Conservation (phyloP, 169 alveolate species). For the Plasmodium berghei region DNA sequence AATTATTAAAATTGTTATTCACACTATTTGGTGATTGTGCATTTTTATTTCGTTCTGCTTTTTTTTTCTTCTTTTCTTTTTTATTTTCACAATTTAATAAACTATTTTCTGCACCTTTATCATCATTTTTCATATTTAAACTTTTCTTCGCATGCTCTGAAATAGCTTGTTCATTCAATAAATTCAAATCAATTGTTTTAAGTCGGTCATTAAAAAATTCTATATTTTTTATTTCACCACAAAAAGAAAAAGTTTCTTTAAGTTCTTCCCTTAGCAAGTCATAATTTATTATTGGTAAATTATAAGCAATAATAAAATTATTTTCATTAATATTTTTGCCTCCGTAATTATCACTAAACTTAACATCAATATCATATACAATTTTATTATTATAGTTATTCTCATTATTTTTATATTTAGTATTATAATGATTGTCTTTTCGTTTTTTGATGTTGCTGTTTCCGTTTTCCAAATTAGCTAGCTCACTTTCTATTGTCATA, state of each 20-base stretch:
- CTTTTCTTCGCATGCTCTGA: neutral
- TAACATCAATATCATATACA: conserved; percentile 60
- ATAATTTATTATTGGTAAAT: conserved; percentile 54
- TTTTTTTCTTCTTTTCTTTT: neutral
- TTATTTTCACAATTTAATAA: neutral
- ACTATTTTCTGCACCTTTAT: neutral
- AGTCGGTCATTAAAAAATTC: conserved; percentile 65
- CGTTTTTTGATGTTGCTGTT: neutral
- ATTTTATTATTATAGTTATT: conserved; percentile 13
- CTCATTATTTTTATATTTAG: conserved; percentile 5
- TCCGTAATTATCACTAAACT: conserved; percentile 1
- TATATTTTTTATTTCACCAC: conserved; percentile 47
- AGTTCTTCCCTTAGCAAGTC: conserved; percentile 37
- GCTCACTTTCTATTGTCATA: neutral
- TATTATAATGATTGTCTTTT: neutral
- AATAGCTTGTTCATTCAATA: conserved; percentile 22
- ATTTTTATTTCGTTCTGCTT: neutral
- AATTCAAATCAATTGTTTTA: conserved; percentile 59
- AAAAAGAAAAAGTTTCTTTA: conserved; percentile 59
- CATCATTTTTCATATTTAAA: neutral
- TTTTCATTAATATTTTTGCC: conserved; percentile 13
- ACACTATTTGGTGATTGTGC: conserved; percentile 1
- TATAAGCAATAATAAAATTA: conserved; percentile 51
- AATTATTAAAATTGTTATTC: conserved; percentile 13
- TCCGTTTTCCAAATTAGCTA: neutral